Evolutionary conservation across 495 filamentous ascomycete species (phyloP).

Genomic region (Hypoxylon subgilvum): DNA sequence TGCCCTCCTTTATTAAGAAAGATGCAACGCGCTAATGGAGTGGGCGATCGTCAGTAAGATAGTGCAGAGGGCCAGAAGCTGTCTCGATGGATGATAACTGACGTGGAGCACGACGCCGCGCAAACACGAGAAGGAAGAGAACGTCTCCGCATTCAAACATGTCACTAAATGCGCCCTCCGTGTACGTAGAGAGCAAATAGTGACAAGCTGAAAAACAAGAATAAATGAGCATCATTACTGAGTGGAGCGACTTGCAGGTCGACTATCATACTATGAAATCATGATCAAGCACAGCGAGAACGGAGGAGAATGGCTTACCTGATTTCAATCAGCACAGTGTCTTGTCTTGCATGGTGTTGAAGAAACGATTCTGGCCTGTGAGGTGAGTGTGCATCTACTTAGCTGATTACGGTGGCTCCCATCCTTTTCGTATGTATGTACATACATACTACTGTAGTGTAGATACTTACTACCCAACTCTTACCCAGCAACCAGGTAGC

Average conservation of each 20-base stretch:
- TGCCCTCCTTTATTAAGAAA: constrained; percentile 11
- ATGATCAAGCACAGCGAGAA: constrained; percentile 8
- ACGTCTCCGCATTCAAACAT: constrained; percentile 8
- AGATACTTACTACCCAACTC: no score
- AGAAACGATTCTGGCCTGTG: not conserved
- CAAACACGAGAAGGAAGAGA: not conserved
- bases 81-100: constrained; percentile 8
- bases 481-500: constrained; percentile 15
- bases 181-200: constrained; percentile 6
- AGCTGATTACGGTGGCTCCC: not conserved
- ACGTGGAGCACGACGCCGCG: constrained; percentile 4
- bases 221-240: constrained; percentile 23
- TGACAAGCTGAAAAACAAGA: constrained; percentile 4
- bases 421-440: no score
- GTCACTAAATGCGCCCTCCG: constrained; percentile 14
- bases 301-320: constrained; percentile 7
- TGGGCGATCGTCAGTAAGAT: constrained; percentile 15
- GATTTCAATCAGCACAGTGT: not conserved
- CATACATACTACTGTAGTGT: no score
- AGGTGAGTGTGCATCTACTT: constrained; percentile 6
- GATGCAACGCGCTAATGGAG: not conserved
- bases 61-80: constrained; percentile 2
- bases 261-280: constrained; percentile 19
- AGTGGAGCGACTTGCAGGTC: constrained; percentile 25
- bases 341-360: constrained; percentile 10